Evolutionary conservation across 2,329 filamentous ascomycete genomes (phyloP), one percentile per base, ranked within the genome.

Genomic region (Bertia moriformis): DNA sequence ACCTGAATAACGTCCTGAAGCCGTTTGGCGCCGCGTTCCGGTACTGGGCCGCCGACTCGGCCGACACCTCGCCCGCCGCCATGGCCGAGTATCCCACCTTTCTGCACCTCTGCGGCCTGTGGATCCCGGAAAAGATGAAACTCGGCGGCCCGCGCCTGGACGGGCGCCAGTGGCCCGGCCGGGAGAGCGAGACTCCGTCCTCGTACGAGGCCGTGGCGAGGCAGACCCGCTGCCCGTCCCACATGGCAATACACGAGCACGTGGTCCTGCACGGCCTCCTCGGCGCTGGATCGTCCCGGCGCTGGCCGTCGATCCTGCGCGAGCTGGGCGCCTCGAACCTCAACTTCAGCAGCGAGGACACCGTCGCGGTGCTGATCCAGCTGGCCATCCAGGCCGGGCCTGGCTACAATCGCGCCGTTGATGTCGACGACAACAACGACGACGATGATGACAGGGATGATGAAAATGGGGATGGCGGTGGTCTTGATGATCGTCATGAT

Each of bases 311-410:
- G 2, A 55, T 76, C 0, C 46, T 73, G 0, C 43, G 61, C 1
- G 69, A 75, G 43, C 47, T 76, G 3, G 67, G 61, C 0, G 62
- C 66, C 1, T 61, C 65, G 0, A 69, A 67, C 41, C 40, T 76
- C 1, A 72, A 71, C 40, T 66, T 73, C 43, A 67, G 64, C 30
- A 54, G 62, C 0, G 58, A 65, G n/a, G 59, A 61, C 1, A 65
- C 63, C 0, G 56, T 54, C 17, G 41, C 54, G 2, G 41, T 71
- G 0, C 49, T 73, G 1, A 48, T 51, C 1, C 61, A 63, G 14
- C 52, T 72, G 2, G 48, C 60, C 0, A 42, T 61, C 2, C 61
- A 73, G 44, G 58, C 54, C 3, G 71, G 71, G 0, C 66, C 66
- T 3, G n/a, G n/a, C n/a, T n/a, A n/a, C n/a, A n/a, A n/a, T n/a